phyloP scores from a whole-genome alignment of 2,329 filamentous ascomycete species.

The Fusarium goolgardi region DNA sequence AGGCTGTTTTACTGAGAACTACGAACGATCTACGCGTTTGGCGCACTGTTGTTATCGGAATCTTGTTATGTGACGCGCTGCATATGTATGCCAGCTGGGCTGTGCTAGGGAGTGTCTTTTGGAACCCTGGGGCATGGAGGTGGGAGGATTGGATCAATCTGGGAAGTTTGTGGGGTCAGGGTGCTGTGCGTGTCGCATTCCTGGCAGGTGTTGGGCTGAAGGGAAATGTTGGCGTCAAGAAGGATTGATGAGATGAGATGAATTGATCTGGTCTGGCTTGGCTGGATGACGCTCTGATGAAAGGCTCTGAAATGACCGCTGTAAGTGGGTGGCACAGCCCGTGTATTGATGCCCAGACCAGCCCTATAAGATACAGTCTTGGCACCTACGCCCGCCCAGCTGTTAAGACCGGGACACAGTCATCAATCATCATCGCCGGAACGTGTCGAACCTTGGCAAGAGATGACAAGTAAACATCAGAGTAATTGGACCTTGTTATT shows the following conservation, averaged over 20 bases:
- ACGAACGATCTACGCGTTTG: constrained; percentile 30
- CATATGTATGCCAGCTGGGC: constrained; percentile 33
- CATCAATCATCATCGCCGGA: neutral
- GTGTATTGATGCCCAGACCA: too few species aligned
- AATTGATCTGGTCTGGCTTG: neutral
- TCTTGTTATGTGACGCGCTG: constrained; percentile 30
- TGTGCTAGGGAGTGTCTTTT: constrained; percentile 27
- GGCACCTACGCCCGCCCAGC: neutral
- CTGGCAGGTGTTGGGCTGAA: constrained; percentile 24
- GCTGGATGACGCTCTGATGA: fast-evolving
- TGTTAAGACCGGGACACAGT: too few species aligned
- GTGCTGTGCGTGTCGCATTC: constrained; percentile 29
- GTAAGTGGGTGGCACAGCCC: too few species aligned
- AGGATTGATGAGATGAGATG: neutral
- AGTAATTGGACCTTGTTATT: too few species aligned
- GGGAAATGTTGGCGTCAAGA: neutral
- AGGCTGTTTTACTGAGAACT: constrained; percentile 22
- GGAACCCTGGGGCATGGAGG: constrained; percentile 24
- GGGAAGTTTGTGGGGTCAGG: constrained; percentile 35
- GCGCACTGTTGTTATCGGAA: constrained; percentile 17
- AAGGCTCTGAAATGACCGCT: neutral
- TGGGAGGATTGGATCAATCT: constrained; percentile 39
- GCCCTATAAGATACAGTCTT: neutral
- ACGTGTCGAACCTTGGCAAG: too few species aligned
- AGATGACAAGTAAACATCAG: too few species aligned